phyloP scores from a whole-genome alignment of 1,284 basidiomycete species.

The Austroboletus rostrupii region DNA sequence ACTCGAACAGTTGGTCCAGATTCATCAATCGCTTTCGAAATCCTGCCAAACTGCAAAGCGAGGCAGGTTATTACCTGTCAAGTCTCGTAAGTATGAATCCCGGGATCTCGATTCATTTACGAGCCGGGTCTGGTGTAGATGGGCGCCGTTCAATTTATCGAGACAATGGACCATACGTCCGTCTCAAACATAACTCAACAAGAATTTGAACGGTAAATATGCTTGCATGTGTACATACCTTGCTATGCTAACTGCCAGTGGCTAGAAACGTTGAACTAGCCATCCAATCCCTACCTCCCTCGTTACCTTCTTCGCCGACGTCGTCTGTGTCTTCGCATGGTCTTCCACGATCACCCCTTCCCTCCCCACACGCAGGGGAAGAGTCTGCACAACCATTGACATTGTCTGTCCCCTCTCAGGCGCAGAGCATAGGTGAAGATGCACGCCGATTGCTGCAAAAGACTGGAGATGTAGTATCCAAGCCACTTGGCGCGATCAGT shows the following conservation, averaged over 20 bases:
- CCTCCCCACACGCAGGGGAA: constrained; percentile 66
- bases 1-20: constrained; percentile 28
- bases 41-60: constrained; percentile 85
- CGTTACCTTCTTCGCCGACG: constrained; percentile 49
- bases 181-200: constrained; percentile 90
- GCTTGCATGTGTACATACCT: background rate
- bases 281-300: constrained; percentile 70
- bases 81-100: constrained; percentile 63
- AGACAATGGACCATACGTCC: constrained; percentile 94
- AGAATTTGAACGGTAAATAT: constrained; percentile 78
- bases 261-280: constrained; percentile 78
- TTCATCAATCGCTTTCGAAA: constrained; percentile 96
- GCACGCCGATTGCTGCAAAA: constrained; percentile 80
- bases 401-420: constrained; percentile 50
- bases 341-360: constrained; percentile 24
- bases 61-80: constrained; percentile 96
- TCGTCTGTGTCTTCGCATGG: constrained; percentile 24
- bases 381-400: constrained; percentile 79
- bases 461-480: constrained; percentile 84
- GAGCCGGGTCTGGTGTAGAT: constrained; percentile 20
- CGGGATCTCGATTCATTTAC: background rate
- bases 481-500: constrained; percentile 82
- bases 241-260: background rate
- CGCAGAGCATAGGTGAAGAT: constrained; percentile 64
- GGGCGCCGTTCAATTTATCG: constrained; percentile 26